Evolutionary conservation across 2,329 filamentous ascomycete species (phyloP).

Genomic region (Alternaria ethzedia): DNA sequence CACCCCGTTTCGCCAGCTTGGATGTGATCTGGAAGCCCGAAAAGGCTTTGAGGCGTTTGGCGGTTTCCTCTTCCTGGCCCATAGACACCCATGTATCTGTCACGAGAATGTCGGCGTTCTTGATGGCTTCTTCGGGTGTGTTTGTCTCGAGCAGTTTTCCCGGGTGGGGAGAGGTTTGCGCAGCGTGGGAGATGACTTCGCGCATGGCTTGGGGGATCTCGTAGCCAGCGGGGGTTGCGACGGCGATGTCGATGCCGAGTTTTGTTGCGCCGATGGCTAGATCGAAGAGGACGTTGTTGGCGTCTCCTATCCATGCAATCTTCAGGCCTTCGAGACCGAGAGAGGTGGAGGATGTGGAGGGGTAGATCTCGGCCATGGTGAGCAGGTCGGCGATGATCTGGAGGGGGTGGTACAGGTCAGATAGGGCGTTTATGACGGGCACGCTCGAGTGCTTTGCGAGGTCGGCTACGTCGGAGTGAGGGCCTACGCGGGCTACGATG

Average conservation of each 20-base stretch:
- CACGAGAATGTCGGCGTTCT: conserved; percentile 85
- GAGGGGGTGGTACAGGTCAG: conserved; percentile 89
- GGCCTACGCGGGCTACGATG: conserved; percentile 59
- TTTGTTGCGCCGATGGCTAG: conserved; percentile 87
- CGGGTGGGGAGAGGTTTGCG: conserved; percentile 60
- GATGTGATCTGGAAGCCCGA: conserved; percentile 89
- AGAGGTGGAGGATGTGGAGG: conserved; percentile 53
- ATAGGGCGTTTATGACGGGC: conserved; percentile 67
- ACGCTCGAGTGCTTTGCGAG: conserved; percentile 57
- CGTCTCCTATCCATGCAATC: conserved; percentile 94
- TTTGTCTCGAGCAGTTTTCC: conserved; percentile 77
- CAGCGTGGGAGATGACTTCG: conserved; percentile 71
- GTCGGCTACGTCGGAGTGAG: conserved; percentile 57
- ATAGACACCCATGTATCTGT: conserved; percentile 99
- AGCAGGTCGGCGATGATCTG: conserved; percentile 95
- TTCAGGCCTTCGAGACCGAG: conserved; percentile 83
- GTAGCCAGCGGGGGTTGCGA: conserved; percentile 86
- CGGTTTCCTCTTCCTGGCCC: conserved; percentile 89
- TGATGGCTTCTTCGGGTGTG: conserved; percentile 82
- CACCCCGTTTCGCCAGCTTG: conserved; percentile 81
- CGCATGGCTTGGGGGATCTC: conserved; percentile 79
- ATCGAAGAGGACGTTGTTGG: conserved; percentile 96
- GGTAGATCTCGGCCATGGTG: conserved; percentile 82
- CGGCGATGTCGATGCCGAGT: conserved; percentile 82
- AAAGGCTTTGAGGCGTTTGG: conserved; percentile 80